phyloP scores from a whole-genome alignment of 2,329 filamentous ascomycete species.

The Botrytis sinoallii region DNA sequence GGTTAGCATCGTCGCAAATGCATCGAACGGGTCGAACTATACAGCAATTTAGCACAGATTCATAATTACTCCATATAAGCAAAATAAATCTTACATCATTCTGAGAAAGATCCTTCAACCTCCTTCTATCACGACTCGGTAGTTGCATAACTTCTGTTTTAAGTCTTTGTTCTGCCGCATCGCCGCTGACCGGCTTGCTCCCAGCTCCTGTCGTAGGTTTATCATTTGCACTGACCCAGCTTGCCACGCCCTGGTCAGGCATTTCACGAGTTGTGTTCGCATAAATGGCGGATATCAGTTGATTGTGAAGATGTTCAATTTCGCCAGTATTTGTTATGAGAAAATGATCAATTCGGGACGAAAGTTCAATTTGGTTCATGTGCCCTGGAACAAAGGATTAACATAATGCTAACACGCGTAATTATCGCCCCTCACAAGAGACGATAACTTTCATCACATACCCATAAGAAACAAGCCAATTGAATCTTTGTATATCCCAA shows the following conservation, averaged over 20 bases:
- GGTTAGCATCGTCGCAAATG: conserved; percentile 36
- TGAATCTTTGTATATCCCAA: conserved; percentile 62
- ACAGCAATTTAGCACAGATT: background rate
- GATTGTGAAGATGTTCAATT: conserved; percentile 63
- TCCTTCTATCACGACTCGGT: conserved; percentile 61
- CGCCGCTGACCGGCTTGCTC: conserved; percentile 61
- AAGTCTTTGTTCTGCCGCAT: conserved; percentile 62
- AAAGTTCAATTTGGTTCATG: conserved; percentile 60
- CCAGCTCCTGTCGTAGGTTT: conserved; percentile 57
- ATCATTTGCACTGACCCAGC: conserved; percentile 70
- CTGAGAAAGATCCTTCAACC: conserved; percentile 61
- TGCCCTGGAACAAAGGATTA: conserved; percentile 49
- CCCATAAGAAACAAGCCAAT: conserved; percentile 62
- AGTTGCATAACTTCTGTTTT: conserved; percentile 71
- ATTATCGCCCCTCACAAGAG: background rate
- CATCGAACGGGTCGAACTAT: conserved; percentile 37
- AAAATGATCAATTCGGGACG: conserved; percentile 58
- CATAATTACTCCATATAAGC: background rate
- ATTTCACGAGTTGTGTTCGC: conserved; percentile 68
- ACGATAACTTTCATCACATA: conserved; percentile 38
- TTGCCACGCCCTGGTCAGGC: conserved; percentile 64
- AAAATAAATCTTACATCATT: conserved; percentile 52
- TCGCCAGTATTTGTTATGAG: conserved; percentile 52
- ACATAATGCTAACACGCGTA: conserved; percentile 22
- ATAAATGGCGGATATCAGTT: conserved; percentile 64